Evolutionary conservation across 140 eudicot species (phyloP).

Genomic region (Senecio squalidus): DNA sequence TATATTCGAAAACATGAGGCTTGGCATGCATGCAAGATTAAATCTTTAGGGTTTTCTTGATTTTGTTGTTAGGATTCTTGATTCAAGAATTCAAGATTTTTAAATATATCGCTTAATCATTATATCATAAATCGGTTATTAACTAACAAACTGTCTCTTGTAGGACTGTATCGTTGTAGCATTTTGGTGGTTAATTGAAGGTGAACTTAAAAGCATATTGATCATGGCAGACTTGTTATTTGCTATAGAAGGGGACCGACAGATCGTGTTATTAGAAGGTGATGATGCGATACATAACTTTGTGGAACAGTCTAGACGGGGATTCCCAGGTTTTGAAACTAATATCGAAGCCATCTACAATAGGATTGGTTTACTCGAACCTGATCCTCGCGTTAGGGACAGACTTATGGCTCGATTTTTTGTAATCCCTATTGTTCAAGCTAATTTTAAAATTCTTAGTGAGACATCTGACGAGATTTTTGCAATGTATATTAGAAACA

Average conservation of each 20-base stretch:
- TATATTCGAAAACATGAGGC: too few relatives aligned
- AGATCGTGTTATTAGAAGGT: background rate
- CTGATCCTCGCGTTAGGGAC: slow-evolving; percentile 1
- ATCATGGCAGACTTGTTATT: slow-evolving; percentile 8
- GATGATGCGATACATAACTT: background rate
- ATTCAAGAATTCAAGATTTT: background rate
- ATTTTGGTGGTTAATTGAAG: background rate
- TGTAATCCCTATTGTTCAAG: too few relatives aligned
- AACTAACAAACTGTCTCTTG: background rate
- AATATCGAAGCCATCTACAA: background rate
- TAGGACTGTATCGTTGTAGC: background rate
- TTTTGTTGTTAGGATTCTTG: background rate
- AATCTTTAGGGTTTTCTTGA: background rate
- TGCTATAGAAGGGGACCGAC: background rate
- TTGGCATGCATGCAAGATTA: background rate
- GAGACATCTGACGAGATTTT: background rate
- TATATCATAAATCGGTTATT: too few relatives aligned
- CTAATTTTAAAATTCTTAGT: background rate
- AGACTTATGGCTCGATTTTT: slow-evolving; percentile 1
- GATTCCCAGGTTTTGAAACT: too few relatives aligned
- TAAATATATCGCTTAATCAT: too few relatives aligned
- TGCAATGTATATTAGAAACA: background rate
- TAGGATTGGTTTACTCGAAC: background rate
- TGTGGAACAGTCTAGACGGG: background rate
- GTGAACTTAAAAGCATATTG: background rate